phyloP scores from a whole-genome alignment of 495 filamentous ascomycete genomes.

The Talaromyces nanjingensis region DNA sequence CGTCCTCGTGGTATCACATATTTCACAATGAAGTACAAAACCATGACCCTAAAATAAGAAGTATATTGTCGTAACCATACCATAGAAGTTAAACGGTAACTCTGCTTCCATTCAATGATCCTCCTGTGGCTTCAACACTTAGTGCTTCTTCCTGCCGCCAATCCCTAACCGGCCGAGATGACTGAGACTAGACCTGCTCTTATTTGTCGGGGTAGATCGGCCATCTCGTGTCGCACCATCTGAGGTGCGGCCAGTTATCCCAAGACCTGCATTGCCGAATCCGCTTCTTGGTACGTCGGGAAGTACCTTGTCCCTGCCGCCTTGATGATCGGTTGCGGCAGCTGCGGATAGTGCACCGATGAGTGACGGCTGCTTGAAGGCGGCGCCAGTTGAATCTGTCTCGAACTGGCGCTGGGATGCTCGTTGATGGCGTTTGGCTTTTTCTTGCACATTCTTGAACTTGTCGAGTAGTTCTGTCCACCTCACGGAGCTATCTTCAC shows the following conservation, averaged over 20 bases:
- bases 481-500: conserved; percentile 76
- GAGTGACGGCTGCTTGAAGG: conserved; percentile 21
- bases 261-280: conserved; percentile 28
- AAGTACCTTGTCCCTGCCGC: conserved; percentile 36
- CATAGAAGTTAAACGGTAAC: background rate
- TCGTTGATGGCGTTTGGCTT: conserved; percentile 50
- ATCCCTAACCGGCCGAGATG: conserved; percentile 68
- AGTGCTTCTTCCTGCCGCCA: conserved; percentile 41
- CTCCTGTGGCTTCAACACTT: background rate
- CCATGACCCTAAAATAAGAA: background rate
- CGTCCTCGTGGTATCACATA: background rate
- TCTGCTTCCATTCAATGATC: background rate
- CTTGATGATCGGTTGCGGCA: conserved; percentile 17
- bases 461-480: conserved; percentile 97
- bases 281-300: conserved; percentile 32
- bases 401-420: conserved; percentile 28
- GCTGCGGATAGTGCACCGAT: conserved; percentile 28
- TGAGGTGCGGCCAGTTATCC: conserved; percentile 32
- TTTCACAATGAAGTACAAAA: background rate
- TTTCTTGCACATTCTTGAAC: conserved; percentile 84
- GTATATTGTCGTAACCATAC: background rate
- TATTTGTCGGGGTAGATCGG: conserved; percentile 38
- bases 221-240: conserved; percentile 16
- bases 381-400: conserved; percentile 14
- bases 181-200: conserved; percentile 57